Evolutionary conservation across 2,329 filamentous ascomycete species (phyloP).

Genomic region (Aspergillus ochraceus): DNA sequence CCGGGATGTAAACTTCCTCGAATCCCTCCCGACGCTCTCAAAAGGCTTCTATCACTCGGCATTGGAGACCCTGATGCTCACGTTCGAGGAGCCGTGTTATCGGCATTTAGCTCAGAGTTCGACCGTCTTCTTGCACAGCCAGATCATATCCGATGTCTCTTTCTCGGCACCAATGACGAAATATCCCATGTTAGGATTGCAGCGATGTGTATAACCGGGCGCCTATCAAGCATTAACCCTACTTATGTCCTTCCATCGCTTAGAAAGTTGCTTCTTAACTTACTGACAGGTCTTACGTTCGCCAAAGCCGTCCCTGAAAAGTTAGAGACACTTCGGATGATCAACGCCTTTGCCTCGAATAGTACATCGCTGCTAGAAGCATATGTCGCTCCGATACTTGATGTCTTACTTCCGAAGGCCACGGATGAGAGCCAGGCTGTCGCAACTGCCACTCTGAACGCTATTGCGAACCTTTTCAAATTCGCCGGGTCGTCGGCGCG

Average conservation of each 20-base stretch:
- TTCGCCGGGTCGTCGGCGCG: constrained; percentile 94
- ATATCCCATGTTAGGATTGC: constrained; percentile 89
- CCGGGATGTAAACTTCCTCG: constrained; percentile 80
- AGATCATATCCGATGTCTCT: constrained; percentile 93
- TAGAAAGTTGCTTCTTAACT: constrained; percentile 91
- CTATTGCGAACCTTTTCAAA: constrained; percentile 88
- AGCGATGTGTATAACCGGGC: constrained; percentile 95
- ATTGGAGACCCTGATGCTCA: constrained; percentile 87
- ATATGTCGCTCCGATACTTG: constrained; percentile 95
- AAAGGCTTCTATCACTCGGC: constrained; percentile 90
- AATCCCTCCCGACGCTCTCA: constrained; percentile 93
- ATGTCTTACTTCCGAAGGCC: constrained; percentile 86
- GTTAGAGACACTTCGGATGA: constrained; percentile 89
- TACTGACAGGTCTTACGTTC: constrained; percentile 94
- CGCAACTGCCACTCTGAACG: constrained; percentile 87
- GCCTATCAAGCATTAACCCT: constrained; percentile 85
- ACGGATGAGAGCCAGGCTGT: constrained; percentile 82
- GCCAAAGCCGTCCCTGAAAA: constrained; percentile 92
- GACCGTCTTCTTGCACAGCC: constrained; percentile 96
- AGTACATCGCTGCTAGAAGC: constrained; percentile 91
- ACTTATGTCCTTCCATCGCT: constrained; percentile 97
- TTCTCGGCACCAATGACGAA: constrained; percentile 94
- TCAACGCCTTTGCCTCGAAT: constrained; percentile 89
- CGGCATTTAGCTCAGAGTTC: constrained; percentile 90
- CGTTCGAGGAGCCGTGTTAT: constrained; percentile 84